Base-by-base conservation (phyloP, 1,284 basidiomycete species). In the Puccinia triticina region DNA sequence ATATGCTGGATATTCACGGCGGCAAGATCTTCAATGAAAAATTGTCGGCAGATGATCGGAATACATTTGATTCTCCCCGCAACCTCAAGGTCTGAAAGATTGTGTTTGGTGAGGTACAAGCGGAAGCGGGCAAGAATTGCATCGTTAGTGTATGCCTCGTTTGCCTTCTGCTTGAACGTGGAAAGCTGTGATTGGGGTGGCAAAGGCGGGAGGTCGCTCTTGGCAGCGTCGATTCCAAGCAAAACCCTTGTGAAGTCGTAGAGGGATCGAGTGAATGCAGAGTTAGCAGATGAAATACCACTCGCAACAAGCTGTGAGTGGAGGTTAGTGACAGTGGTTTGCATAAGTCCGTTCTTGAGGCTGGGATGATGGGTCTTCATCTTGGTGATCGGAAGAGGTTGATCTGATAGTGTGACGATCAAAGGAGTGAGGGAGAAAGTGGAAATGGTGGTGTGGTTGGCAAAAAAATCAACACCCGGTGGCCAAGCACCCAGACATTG, bases 11-110 rank as follows among this genome's bases (percentile, higher is more conserved):
- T 29, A n/a, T 69, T 46, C 5, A 26, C 21, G 3, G 8, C 37
- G 37, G 66, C 66, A 4, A 69, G 37, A 46, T 69, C 66, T 40
- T 69, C 37, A 23, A 46, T 4, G 18, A 69, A 69, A 69, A 69
- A 69, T 69, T 69, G 66, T n/a, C 43, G 66, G n/a, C 66, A 69
- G 16, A 69, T 29, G 5, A 69, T 8, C 1, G 66, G 66, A 23
- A 69, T 69, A 69, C 40, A 43, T 29, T 69, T 69, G 21, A 11
- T 69, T 29, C 37, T 69, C 21, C 66, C 66, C 18, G 8, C 66
- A 23, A 69, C 66, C 66, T 43, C 37, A 23, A 69, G 66, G 40
- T 69, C 40, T 48, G 34, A 3, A 26, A 26, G 5, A 43, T 40
- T 69, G 37, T 69, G 5, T 29, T 69, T 32, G 37, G 66, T 12